These are phyloP conservation scores for Trypanosoma platydactyli DNA, from an alignment of 208 protist genomes.

Conservation along the genomic window DNA sequence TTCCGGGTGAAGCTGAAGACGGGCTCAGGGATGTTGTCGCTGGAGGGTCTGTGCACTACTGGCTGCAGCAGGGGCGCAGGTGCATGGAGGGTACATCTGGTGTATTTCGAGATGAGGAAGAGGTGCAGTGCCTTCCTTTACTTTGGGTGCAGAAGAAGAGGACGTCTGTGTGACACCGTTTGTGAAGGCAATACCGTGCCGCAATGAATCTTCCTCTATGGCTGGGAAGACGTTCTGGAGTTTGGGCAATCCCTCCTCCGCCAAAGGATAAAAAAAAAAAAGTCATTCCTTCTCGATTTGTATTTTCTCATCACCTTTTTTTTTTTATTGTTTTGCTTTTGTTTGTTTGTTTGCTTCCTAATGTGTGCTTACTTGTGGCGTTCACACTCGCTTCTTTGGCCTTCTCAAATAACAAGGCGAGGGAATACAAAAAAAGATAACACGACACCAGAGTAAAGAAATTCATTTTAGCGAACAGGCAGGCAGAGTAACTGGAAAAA, in stretches of 20 bases:
- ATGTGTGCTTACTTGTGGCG: too few species aligned
- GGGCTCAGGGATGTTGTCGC: constrained; percentile 1
- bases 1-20: neutral
- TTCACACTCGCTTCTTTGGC: too few species aligned
- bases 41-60: constrained; percentile 28
- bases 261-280: neutral
- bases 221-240: too few species aligned
- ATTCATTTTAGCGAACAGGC: too few species aligned
- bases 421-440: too few species aligned
- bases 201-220: too few species aligned
- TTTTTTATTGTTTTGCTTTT: constrained; percentile 1
- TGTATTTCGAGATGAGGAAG: neutral
- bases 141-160: constrained; percentile 28
- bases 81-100: neutral
- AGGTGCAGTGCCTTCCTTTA: constrained; percentile 4
- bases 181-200: too few species aligned
- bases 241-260: too few species aligned
- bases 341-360: neutral
- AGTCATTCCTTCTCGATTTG: neutral
- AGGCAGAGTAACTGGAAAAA: too few species aligned
- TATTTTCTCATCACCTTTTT: neutral
- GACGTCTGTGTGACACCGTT: too few species aligned
- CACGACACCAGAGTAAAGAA: too few species aligned
- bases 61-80: constrained; percentile 11
- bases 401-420: too few species aligned